These are phyloP conservation scores for Radiomyces spectabilis DNA, from an alignment of 192 early-diverging fungal genomes.

Conservation along the genomic window DNA sequence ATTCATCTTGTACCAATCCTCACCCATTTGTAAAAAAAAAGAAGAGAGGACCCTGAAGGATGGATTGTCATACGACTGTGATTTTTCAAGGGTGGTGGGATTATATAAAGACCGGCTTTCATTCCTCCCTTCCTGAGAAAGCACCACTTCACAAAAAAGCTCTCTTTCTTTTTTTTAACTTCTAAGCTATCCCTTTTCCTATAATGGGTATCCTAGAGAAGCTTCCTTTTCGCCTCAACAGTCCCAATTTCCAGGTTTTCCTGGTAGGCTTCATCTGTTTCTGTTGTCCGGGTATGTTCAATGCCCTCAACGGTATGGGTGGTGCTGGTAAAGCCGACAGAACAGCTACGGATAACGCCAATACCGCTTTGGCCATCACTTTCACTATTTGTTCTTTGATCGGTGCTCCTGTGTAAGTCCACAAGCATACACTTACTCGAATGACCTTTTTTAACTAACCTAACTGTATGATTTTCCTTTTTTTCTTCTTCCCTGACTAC, in stretches of 20 bases:
- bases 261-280: constrained; percentile 32
- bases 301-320: constrained; percentile 53
- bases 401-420: constrained; percentile 51
- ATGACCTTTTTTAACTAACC: neutral
- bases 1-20: too few species aligned
- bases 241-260: constrained; percentile 26
- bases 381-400: constrained; percentile 72
- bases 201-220: constrained; percentile 14
- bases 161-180: constrained; percentile 1
- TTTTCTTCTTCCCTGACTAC: constrained; percentile 58
- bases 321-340: constrained; percentile 60
- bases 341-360: constrained; percentile 65
- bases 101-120: too few species aligned
- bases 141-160: too few species aligned
- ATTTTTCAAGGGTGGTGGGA: too few species aligned
- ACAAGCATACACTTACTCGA: neutral
- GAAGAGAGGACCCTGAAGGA: too few species aligned
- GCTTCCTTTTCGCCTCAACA: constrained; percentile 16
- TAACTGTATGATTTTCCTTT: constrained; percentile 40
- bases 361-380: constrained; percentile 69
- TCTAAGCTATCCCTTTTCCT: neutral
- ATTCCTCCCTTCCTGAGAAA: too few species aligned
- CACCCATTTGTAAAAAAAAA: too few species aligned
- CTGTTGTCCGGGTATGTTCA: constrained; percentile 53
- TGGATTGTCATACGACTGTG: too few species aligned